Conservation (phyloP, 192 early-diverging fungal species). For the Lobosporangium transversale region DNA sequence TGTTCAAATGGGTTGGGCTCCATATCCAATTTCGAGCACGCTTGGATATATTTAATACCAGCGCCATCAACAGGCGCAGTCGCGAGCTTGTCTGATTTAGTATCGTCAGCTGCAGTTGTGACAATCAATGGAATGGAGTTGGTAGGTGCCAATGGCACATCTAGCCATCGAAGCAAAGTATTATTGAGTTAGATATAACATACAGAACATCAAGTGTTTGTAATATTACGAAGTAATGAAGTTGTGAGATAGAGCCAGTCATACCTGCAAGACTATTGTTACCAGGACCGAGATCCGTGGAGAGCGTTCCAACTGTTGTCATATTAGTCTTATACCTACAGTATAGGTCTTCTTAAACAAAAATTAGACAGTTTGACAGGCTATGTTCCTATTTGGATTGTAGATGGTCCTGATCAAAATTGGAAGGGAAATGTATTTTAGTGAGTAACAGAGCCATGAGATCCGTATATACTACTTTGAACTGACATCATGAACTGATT, state of each 20-base stretch:
- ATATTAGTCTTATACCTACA: not conserved
- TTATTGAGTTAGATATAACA: not conserved
- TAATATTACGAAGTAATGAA: not conserved
- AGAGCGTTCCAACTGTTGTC: constrained; percentile 38
- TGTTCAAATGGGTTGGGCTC: constrained; percentile 93
- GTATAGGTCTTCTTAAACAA: not conserved
- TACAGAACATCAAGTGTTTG: not conserved
- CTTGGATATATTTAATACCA: constrained; percentile 17
- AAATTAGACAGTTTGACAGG: not conserved
- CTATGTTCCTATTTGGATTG: not conserved
- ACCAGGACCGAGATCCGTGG: constrained; percentile 25
- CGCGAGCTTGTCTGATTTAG: constrained; percentile 9
- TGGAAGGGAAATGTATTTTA: not conserved
- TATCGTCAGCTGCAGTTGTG: constrained; percentile 27
- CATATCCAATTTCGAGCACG: constrained; percentile 73
- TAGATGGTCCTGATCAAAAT: not conserved
- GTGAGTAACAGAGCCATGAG: too few species aligned
- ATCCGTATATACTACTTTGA: too few species aligned
- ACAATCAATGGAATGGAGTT: constrained; percentile 18
- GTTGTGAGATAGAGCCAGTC: not conserved
- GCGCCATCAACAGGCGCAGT: constrained; percentile 6
- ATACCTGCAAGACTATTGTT: constrained; percentile 9
- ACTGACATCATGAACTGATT: not conserved
- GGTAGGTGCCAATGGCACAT: constrained; percentile 15
- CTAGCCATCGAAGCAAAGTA: constrained; percentile 21